Evolutionary conservation across 176 grass and related monocot genomes (phyloP), one percentile per base, ranked within the genome.

Genomic region (Poa pratensis): DNA sequence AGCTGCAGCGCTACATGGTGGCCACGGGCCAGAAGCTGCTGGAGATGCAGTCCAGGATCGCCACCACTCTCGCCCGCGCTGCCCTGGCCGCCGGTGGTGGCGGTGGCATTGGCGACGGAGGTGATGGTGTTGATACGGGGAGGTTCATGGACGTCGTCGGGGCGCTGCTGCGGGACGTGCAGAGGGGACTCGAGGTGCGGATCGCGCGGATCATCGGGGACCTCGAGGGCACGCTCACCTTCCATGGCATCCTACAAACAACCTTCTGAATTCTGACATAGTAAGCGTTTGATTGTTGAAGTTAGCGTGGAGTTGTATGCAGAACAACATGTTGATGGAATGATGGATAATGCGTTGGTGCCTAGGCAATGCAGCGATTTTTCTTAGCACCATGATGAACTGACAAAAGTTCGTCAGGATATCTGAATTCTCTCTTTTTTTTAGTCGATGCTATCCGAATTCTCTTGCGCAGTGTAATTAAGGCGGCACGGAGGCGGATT

Each of bases 21-120:
- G 95, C 92, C 58, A 93, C 88, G 61, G 95, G 92, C 0, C 92
- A 94, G 92, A 97, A 93, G 85, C 85, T 94, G 75, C 73, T 93
- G 79, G 90, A 97, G 89, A 89, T 92, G 75, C 90, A 91, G 79
- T 66, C 90, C 19, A 89, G 82, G 75, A 91, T 94, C 49, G 73
- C 84, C 32, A 45, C 86, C 1, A 81, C 84, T 50, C 82, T 92
- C 66, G 24, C 57, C 6, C 69, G 59, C 30, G 68, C 11, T 18
- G 60, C 26, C 12, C 2, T 63, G 24, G 13, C 1, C 23, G 59
- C 32, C 51, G 80, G 19, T 4, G 67, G 72, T 32, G 13, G 77
- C 4, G 26, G 15, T 9, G 2, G 6, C 7, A 17, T 66, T 11
- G 80, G 23, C 18, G 61, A 73, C 37, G 72, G 66, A 61, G 70